phyloP scores from a whole-genome alignment of 768 basidiomycete genomes.

The Rubroboletus satanas region DNA sequence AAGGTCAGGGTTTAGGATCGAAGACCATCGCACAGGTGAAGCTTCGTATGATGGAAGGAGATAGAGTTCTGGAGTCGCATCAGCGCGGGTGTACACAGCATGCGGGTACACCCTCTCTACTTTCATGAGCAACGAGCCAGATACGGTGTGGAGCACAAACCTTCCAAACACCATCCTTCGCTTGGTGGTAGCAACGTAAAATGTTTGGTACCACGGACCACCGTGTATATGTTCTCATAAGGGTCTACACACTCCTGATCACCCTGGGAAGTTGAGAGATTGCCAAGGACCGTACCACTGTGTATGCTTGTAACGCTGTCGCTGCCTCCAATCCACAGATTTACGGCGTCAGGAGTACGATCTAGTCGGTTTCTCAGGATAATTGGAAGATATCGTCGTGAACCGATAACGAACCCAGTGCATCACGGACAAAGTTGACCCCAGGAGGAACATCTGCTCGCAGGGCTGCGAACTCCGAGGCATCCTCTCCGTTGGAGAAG shows the following conservation, averaged over 20 bases:
- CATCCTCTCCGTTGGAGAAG: conserved; percentile 34
- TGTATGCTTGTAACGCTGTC: conserved; percentile 82
- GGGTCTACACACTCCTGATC: conserved; percentile 49
- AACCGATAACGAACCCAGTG: conserved; percentile 54
- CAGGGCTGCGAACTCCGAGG: conserved; percentile 61
- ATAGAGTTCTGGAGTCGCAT: conserved; percentile 19
- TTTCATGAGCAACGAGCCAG: conserved; percentile 9
- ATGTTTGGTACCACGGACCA: conserved; percentile 78
- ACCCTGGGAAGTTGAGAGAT: background rate
- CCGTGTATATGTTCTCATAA: conserved; percentile 92
- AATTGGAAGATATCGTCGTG: background rate
- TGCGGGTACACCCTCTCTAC: conserved; percentile 62
- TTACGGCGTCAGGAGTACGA: conserved; percentile 78
- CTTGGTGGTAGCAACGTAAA: conserved; percentile 86
- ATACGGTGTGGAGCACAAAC: conserved; percentile 38
- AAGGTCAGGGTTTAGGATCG: conserved; percentile 55
- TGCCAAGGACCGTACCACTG: conserved; percentile 51
- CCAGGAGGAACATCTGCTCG: conserved; percentile 65
- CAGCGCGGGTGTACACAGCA: conserved; percentile 53
- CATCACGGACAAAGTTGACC: conserved; percentile 72
- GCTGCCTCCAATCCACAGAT: conserved; percentile 86
- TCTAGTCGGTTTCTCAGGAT: conserved; percentile 34
- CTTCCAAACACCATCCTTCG: conserved; percentile 81
- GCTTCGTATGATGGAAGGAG: conserved; percentile 33
- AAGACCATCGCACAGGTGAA: conserved; percentile 76